These are phyloP conservation scores for Aspergillus jensenii DNA, from an alignment of 2,329 filamentous ascomycete genomes.

Conservation along the genomic window DNA sequence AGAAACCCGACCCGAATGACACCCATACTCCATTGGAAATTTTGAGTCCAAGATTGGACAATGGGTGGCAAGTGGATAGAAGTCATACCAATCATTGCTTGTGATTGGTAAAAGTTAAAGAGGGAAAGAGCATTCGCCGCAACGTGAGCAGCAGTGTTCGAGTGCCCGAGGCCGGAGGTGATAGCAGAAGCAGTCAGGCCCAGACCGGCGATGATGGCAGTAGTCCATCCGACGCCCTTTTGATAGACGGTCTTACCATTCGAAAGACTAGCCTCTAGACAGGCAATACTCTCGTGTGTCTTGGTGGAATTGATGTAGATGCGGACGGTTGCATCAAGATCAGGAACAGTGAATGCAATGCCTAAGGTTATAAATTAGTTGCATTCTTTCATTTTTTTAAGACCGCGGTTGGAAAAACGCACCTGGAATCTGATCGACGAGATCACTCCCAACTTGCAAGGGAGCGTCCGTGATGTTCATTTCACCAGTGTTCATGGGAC, in stretches of 20 bases:
- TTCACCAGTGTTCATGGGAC: conserved; percentile 84
- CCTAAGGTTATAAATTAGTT: conserved; percentile 37
- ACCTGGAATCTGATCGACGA: conserved; percentile 68
- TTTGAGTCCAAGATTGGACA: conserved; percentile 90
- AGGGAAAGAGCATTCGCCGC: conserved; percentile 92
- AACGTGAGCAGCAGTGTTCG: conserved; percentile 91
- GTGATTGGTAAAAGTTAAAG: conserved; percentile 90
- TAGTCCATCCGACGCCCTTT: conserved; percentile 82
- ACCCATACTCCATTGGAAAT: conserved; percentile 98
- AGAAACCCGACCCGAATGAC: conserved; percentile 86
- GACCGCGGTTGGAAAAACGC: conserved; percentile 20
- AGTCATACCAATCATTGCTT: conserved; percentile 86
- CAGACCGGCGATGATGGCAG: conserved; percentile 81
- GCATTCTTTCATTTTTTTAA: not conserved
- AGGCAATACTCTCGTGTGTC: conserved; percentile 68
- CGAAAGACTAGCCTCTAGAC: conserved; percentile 81
- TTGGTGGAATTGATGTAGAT: conserved; percentile 75
- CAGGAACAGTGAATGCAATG: conserved; percentile 85
- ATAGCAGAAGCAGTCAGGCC: conserved; percentile 82
- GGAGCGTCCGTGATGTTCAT: conserved; percentile 72
- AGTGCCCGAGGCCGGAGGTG: conserved; percentile 85
- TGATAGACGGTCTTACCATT: conserved; percentile 93
- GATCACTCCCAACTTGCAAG: conserved; percentile 56
- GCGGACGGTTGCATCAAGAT: conserved; percentile 81
- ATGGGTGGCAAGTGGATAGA: conserved; percentile 80